Conservation (phyloP, 441 rosid species). For the Gossypium schwendimanii region DNA sequence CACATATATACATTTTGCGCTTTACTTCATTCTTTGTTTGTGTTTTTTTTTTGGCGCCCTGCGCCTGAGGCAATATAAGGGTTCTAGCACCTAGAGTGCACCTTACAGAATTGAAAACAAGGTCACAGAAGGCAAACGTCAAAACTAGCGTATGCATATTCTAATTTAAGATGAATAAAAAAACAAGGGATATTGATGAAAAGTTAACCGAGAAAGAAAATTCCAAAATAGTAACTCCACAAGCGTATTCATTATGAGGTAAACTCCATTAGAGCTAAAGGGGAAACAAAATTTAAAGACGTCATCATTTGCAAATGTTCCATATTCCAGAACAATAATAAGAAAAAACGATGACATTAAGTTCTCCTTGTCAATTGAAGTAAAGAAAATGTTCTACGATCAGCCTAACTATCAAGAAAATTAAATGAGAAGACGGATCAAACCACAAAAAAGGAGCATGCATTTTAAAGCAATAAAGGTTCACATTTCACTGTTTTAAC, state of each 20-base stretch:
- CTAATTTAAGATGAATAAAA: neutral
- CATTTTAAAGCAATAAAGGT: neutral
- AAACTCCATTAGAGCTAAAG: neutral
- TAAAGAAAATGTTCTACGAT: neutral
- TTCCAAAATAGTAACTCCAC: neutral
- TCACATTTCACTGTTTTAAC: neutral
- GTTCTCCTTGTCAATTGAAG: neutral
- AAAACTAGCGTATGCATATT: neutral
- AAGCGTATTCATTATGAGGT: neutral
- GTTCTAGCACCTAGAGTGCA: too few species aligned
- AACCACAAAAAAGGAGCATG: neutral
- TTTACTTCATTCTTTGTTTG: too few species aligned
- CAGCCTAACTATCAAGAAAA: neutral
- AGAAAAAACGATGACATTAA: neutral
- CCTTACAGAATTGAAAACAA: neutral
- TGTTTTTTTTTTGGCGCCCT: too few species aligned
- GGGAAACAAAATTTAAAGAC: neutral
- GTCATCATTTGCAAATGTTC: neutral
- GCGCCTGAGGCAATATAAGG: too few species aligned
- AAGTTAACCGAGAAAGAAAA: neutral
- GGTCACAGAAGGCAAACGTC: neutral
- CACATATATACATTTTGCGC: too few species aligned
- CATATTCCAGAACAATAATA: neutral
- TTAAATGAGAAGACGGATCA: neutral
- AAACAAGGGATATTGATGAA: neutral